Percentiles rank a stretch among this genome's conserved stretches.
These are phyloP conservation scores for Eudorina sp. DNA, from an alignment of 139 green algal genomes.

Conservation along the genomic window DNA sequence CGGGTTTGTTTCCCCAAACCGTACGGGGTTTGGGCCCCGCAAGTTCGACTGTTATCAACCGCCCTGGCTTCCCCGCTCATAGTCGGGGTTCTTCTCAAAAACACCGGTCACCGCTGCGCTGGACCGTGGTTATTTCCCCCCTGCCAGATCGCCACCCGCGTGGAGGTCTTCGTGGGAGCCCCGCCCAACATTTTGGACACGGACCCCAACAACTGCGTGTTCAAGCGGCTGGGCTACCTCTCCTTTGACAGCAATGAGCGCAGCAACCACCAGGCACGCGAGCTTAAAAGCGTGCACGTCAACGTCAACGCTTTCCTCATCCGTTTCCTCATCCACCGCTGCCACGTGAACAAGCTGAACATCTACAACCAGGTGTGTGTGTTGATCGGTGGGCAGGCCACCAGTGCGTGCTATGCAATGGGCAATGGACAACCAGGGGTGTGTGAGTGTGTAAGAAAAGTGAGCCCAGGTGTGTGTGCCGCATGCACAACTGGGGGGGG, in stretches of 20 bases:
- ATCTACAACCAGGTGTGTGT: slow-evolving; percentile 90
- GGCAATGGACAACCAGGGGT: no score
- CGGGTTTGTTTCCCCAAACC: neutral
- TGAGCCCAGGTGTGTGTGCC: no score
- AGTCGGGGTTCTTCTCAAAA: no score
- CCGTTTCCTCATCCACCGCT: slow-evolving; percentile 82
- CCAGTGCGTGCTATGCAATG: no score
- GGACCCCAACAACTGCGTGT: slow-evolving; percentile 45
- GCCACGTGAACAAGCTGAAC: slow-evolving; percentile 94
- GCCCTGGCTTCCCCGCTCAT: no score
- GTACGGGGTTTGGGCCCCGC: neutral
- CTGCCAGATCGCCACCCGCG: slow-evolving; percentile 83
- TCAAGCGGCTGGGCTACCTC: slow-evolving; percentile 89
- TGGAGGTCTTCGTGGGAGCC: slow-evolving; percentile 86
- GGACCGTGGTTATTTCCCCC: no score
- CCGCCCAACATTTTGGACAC: slow-evolving; percentile 50
- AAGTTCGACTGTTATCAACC: no score
- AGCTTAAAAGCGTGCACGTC: slow-evolving; percentile 95
- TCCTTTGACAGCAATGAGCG: slow-evolving; percentile 93
- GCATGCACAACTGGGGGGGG: no score
- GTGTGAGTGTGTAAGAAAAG: no score
- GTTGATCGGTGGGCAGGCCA: no score
- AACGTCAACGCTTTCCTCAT: slow-evolving; percentile 68
- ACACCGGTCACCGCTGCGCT: no score
- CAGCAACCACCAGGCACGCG: slow-evolving; percentile 84